phyloP scores from a whole-genome alignment of 2,329 filamentous ascomycete species.

The Colletotrichum zoysiae region DNA sequence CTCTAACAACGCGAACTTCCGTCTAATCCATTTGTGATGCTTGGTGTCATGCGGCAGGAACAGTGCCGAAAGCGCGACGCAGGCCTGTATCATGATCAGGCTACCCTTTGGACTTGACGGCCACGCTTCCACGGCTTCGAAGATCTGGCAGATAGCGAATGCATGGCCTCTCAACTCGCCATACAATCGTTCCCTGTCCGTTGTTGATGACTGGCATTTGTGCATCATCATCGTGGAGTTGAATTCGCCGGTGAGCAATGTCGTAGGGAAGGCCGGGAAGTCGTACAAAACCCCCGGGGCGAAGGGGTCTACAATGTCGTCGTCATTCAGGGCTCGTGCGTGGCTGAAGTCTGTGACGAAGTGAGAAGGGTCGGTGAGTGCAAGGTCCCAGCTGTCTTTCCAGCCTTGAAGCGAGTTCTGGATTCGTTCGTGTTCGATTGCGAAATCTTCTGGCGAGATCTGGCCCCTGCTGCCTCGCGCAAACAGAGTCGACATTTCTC shows the following conservation, averaged over 20 bases:
- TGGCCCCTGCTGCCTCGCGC: constrained; percentile 74
- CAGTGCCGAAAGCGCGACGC: constrained; percentile 79
- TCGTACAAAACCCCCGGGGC: constrained; percentile 76
- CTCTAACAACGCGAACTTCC: constrained; percentile 84
- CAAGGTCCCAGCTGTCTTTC: constrained; percentile 70
- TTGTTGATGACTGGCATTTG: constrained; percentile 75
- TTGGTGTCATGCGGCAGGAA: constrained; percentile 82
- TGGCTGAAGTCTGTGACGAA: constrained; percentile 74
- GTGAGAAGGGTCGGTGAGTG: constrained; percentile 71
- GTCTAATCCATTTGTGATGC: constrained; percentile 83
- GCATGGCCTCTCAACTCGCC: constrained; percentile 72
- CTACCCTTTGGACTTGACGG: constrained; percentile 77
- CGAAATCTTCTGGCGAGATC: constrained; percentile 75
- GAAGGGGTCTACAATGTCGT: constrained; percentile 82
- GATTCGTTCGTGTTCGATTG: constrained; percentile 69
- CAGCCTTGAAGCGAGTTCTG: constrained; percentile 61
- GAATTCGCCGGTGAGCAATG: constrained; percentile 81
- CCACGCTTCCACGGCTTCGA: constrained; percentile 82
- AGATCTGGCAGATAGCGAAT: constrained; percentile 79
- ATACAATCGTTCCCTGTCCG: constrained; percentile 63
- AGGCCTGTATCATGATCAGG: constrained; percentile 79
- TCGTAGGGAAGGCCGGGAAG: constrained; percentile 79
- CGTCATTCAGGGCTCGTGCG: constrained; percentile 62
- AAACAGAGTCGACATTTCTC: constrained; percentile 85
- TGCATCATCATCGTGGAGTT: constrained; percentile 85